phyloP scores from a whole-genome alignment of 352 stramenopile species.

The Globisporangium ultimum region DNA sequence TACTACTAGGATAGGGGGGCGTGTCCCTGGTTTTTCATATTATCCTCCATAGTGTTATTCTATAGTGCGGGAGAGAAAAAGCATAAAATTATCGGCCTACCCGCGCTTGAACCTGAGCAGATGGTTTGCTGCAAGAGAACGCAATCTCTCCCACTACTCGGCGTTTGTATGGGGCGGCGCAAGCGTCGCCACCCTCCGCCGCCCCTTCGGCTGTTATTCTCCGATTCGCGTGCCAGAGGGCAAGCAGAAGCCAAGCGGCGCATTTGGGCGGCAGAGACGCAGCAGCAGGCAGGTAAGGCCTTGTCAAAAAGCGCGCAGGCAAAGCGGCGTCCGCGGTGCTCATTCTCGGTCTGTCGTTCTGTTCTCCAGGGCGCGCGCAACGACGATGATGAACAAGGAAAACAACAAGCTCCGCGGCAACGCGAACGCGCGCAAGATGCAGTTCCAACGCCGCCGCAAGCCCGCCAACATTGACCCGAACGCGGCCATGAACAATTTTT shows the following conservation, averaged over 20 bases:
- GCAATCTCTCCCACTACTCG: not conserved
- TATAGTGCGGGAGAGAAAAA: not conserved
- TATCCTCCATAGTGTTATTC: too few species aligned
- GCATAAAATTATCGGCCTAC: not conserved
- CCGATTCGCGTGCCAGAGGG: not conserved
- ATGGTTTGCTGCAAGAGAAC: not conserved
- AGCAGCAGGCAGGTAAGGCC: not conserved
- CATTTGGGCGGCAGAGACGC: not conserved
- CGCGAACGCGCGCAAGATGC: conserved; percentile 30
- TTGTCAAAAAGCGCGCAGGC: too few species aligned
- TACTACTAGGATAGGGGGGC: too few species aligned
- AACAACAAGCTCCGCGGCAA: conserved; percentile 49
- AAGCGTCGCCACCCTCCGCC: not conserved
- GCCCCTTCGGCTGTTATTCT: not conserved
- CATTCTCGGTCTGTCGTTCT: not conserved
- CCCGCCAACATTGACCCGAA: conserved; percentile 32
- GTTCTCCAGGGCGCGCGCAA: too few species aligned
- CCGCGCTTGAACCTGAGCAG: not conserved
- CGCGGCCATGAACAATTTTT: conserved; percentile 53
- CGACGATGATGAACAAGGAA: conserved; percentile 40
- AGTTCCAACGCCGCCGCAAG: conserved; percentile 54
- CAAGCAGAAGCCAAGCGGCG: not conserved
- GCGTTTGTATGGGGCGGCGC: not conserved
- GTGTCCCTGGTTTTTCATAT: too few species aligned
- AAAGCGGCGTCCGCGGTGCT: not conserved